Evolutionary conservation across 345 rosid genomes (phyloP).

Genomic region (Eucalyptus shirleyi): DNA sequence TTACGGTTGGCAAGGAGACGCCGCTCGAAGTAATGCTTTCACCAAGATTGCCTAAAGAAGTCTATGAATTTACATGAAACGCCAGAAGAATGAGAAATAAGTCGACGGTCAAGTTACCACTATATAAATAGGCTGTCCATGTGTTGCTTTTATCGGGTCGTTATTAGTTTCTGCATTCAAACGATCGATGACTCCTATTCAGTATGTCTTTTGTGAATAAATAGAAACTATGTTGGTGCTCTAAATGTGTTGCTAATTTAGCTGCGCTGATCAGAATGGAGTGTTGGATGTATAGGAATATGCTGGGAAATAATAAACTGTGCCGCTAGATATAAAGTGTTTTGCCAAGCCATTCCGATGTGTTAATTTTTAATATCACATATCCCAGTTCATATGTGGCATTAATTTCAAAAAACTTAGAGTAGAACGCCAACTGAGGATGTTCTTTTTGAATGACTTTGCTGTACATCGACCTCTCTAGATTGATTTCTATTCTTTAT

Average conservation of each 20-base stretch:
- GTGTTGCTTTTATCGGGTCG: neutral
- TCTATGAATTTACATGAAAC: neutral
- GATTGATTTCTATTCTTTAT: too few relatives aligned
- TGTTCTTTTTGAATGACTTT: too few relatives aligned
- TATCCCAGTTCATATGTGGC: too few relatives aligned
- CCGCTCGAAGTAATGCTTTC: constrained; percentile 3
- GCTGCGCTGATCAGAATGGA: neutral
- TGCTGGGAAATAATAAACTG: neutral
- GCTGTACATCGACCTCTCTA: too few relatives aligned
- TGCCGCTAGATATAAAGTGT: neutral
- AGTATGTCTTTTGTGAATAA: neutral
- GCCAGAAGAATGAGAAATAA: neutral
- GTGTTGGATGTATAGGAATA: neutral
- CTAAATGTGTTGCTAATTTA: neutral
- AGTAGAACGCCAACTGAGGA: too few relatives aligned
- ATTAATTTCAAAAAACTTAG: too few relatives aligned
- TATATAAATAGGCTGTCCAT: neutral
- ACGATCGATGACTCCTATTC: neutral
- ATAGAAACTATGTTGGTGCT: neutral
- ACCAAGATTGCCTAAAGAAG: neutral
- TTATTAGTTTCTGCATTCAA: neutral
- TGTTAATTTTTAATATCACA: too few relatives aligned
- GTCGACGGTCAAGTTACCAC: neutral
- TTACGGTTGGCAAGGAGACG: neutral
- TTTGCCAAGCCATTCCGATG: neutral